Evolutionary conservation across 352 stramenopile genomes (phyloP), one percentile per base, ranked within the genome.

Genomic region (Globisporangium polare): DNA sequence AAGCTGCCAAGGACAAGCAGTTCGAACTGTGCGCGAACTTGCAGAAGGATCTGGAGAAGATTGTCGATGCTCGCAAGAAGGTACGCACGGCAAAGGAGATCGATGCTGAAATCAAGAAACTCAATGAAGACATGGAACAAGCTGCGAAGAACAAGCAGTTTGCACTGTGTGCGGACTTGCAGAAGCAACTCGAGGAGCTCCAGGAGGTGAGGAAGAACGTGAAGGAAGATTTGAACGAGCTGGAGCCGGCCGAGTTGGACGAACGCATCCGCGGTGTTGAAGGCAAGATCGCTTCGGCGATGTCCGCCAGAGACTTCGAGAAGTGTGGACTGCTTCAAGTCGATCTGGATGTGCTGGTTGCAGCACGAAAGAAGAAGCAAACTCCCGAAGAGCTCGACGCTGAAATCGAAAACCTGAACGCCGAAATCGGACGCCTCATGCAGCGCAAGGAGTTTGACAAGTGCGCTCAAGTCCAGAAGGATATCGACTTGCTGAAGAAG

Each of bases 81-180:
- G 84, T 95, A 8, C 85, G 86, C n/a, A 96, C 86, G 0, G 79
- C 83, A 0, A 95, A 96, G 60, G 86, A 96, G 57, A 78, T 96
- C 39, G 88, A 96, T 49, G 66, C 66, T 5, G 86, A 90, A 54
- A 96, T 95, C 39, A 75, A 76, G 24, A 82, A 80, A 45, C 27
- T 95, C 17, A 89, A 92, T 46, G 63, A 69, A 2, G 85, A 92
- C 22, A 93, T 96, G 85, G 88, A 95, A 20, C 55, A 68, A 4
- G 82, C 86, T 8, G 86, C 84, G 5, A 65, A 72, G 53, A 79
- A 73, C 49, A 96, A 96, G 52, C 80, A 95, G 63, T 96, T 94
- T 72, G 84, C 78, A 0, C 68, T 72, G 12, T 96, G 88, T 66
- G 87, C 83, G 15, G 80, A 91, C 17, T 53, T 96, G 13, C 86